phyloP scores from a whole-genome alignment of 139 green algal species.

The Pseudopediastrum boryanum region DNA sequence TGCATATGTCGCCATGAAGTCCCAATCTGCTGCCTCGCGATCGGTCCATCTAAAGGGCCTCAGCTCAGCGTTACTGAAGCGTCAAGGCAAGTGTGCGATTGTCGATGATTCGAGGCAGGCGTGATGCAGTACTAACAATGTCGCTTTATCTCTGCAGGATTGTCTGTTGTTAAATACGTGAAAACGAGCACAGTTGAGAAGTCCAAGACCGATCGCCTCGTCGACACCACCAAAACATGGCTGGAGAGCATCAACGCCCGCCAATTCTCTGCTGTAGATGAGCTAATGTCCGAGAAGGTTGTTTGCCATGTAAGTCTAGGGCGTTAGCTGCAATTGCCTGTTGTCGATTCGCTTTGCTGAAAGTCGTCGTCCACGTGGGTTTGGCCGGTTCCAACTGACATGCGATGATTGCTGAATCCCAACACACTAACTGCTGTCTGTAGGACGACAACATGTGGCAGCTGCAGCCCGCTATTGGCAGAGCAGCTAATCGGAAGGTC shows the following conservation, averaged over 20 bases:
- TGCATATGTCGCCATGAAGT: too few species aligned
- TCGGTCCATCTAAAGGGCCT: too few species aligned
- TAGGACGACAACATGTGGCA: conserved; percentile 38
- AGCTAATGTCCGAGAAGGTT: conserved; percentile 4
- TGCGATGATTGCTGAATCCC: background rate
- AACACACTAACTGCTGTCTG: too few species aligned
- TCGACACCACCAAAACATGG: background rate
- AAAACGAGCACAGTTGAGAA: conserved; percentile 7
- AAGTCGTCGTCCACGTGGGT: background rate
- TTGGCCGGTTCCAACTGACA: background rate
- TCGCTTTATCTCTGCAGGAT: too few species aligned
- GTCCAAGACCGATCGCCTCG: background rate
- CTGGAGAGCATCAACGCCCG: conserved; percentile 10
- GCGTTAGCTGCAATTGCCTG: background rate
- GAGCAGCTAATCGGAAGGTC: conserved; percentile 19
- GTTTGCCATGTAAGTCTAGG: conserved; percentile 8
- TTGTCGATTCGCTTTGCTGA: background rate
- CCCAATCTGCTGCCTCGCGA: too few species aligned
- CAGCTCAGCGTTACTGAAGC: too few species aligned
- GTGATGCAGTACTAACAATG: too few species aligned
- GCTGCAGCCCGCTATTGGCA: conserved; percentile 23
- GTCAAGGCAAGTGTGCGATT: too few species aligned
- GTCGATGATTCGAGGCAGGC: too few species aligned
- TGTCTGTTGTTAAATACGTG: background rate
- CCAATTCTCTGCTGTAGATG: background rate